Base-by-base conservation (phyloP, 768 basidiomycete species). In the Mycena vulgaris region DNA sequence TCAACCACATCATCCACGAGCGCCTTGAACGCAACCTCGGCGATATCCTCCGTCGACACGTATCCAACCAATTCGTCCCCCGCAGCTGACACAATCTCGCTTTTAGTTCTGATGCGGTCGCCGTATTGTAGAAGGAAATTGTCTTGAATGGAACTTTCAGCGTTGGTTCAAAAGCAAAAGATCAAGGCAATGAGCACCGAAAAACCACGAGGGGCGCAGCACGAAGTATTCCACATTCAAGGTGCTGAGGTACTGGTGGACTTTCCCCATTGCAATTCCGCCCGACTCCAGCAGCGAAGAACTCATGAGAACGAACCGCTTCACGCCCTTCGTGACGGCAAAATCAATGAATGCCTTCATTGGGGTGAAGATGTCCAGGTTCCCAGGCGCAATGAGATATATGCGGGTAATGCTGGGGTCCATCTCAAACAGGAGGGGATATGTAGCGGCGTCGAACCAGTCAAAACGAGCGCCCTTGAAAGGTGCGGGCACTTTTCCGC, bases 131-230 rank as follows among this genome's bases (percentile, higher is more conserved):
- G 67, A 3, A 61, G 58, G 27, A 83, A 77, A 69, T 83, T 83
- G 28, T 83, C 82, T 83, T 3, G 25, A 13, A 13, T 2, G n/a
- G 31, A 8, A n/a, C 27, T 16, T 1, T 28, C 19, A 6, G 59
- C 23, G n/a, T n/a, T n/a, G n/a, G n/a, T n/a, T n/a, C n/a, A n/a
- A 13, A 13, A 14, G 30, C 28, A 23, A 35, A 47, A 31, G 27
- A 33, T 25, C 25, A 49, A 30, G 19, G 2, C 19, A 11, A 28
- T 6, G 25, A 30, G 11, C 51, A 83, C 83, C 81, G 28, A 77
- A 78, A 66, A 84, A 84, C 81, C 80, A 82, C 11, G 83, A 80
- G 1, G 83, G 83, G 1, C 83, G 74, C 19, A 85, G 52, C 21
- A 80, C 77, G 23, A 73, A 72, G 65, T 80, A 83, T 35, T 84